Evolutionary conservation across 306 rosid genomes (phyloP).

Genomic region (Medicago ruthenica): DNA sequence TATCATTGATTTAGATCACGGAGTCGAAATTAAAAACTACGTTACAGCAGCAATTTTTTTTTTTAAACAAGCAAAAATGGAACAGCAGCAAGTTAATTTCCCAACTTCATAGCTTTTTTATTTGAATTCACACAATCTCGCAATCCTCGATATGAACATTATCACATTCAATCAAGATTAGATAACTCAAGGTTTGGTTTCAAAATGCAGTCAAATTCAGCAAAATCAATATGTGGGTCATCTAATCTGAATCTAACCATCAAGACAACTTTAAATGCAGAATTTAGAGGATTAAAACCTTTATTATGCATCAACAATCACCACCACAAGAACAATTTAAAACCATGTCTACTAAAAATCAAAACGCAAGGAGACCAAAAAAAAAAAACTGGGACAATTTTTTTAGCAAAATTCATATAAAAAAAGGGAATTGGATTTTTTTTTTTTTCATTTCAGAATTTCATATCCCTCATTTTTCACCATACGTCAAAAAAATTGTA

Average conservation of each 20-base stretch:
- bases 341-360: not conserved
- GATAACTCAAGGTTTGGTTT: not conserved
- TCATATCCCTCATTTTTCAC: not conserved
- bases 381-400: not conserved
- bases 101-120: not conserved
- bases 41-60: not conserved
- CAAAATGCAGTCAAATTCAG: not conserved
- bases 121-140: not conserved
- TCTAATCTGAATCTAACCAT: not conserved
- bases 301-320: not conserved
- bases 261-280: not conserved
- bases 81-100: not conserved
- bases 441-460: not conserved
- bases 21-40: too few species aligned
- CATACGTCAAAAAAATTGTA: not conserved
- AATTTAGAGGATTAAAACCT: not conserved
- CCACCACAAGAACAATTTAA: not conserved
- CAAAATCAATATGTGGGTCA: not conserved
- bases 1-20: not conserved
- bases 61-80: too few species aligned
- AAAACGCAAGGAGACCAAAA: not conserved
- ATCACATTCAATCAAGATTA: not conserved
- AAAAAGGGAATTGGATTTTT: not conserved
- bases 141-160: too few species aligned
- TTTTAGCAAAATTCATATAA: not conserved